Evolutionary conservation across 1,139 yeast genomes (phyloP), one percentile per base, ranked within the genome.

Genomic region (Debaryomycetaceae sp.): DNA sequence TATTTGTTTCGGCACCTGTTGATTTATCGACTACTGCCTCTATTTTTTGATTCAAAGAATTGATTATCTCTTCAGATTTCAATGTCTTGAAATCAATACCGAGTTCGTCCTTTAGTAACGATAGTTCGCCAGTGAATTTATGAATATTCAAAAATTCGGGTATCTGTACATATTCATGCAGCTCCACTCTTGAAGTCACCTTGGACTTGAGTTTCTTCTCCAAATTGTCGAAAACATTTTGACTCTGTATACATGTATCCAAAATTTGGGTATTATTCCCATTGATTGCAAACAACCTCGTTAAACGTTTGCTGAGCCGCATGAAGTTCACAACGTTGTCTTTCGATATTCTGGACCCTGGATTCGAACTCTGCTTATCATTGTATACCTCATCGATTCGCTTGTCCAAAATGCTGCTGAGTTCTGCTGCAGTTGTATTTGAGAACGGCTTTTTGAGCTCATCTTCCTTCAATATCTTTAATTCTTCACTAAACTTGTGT

Each of bases 181-280:
- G 8, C 14, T 39, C 35, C n/a, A n/a, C 7, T 22, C 34, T 24
- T 24, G 51, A 51, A 22, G 5, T 35, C 9, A 5, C 11, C 23
- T 34, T 24, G 33, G 11, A 22, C 7, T 11, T 23, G 6, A 34
- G 34, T 24, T 36, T 40, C 24, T 48, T 46, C 44, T 65, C 71
- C 38, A 65, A 53, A 11, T 50, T 44, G 6, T 57, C 58, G 42
- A 67, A 63, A 3, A 57, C 65, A 7, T 44, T 37, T 42, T 63
- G 65, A 35, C 63, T 63, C 11, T 54, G 54, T 37, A 68, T 48
- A 2, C 70, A 55, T 3, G 65, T 55, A 49, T 72, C 76, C 49
- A 72, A 60, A 7, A 66, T 59, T 17, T 55, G 63, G 6, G 73
- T 66, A 42, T 68, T 49, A 2, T 62, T 63, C 6, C 66, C 66